Base-by-base conservation (phyloP, 306 rosid genomes). In the Casuarina glauca region DNA sequence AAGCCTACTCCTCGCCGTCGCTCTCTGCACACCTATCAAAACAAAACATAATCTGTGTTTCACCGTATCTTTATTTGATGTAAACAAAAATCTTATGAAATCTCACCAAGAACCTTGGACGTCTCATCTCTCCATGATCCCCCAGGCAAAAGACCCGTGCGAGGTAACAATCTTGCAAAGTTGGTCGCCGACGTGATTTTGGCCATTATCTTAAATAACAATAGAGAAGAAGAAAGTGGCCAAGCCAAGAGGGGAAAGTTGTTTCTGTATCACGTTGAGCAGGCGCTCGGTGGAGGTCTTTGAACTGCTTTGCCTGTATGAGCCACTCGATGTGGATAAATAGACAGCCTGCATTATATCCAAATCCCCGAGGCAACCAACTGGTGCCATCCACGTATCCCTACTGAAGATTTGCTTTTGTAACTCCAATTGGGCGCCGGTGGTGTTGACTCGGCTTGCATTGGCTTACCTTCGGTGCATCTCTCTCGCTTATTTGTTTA, bases 1-100 rank as follows among this genome's bases (percentile, higher is more conserved):
- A 79, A 91, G 88, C 85, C 82, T 80, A 66, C 97, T 97, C 66
- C 88, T 82, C 86, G 88, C 91, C 43, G 61, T 78, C 81, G 88
- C 81, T 38, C 88, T 49, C 35, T 93, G 90, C 83, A 95, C 79
- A 41, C 88, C 98, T 95, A 9, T 48, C 51, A 48, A 46, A 8
- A 46, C 9, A 46, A 46, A 46, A 46, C 9, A 46, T 1, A 0
- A 46, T 45, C 10, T 7, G 9, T 46, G 50, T 8, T 46, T 46
- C 7, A 7, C 50, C 5, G 6, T 8, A 44, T 4, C 48, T 2
- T 4, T 4, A 44, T 46, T 46, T 0, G 11, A 46, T 9, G 50
- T 46, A 46, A 7, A 46, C 1, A 57, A 2, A 32, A 19, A 50
- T 9, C 7, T 32, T 5, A 58, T 19, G 64, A 26, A 58, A 58